phyloP scores from a whole-genome alignment of 2,329 filamentous ascomycete species.

The Hypoxylon sp. region DNA sequence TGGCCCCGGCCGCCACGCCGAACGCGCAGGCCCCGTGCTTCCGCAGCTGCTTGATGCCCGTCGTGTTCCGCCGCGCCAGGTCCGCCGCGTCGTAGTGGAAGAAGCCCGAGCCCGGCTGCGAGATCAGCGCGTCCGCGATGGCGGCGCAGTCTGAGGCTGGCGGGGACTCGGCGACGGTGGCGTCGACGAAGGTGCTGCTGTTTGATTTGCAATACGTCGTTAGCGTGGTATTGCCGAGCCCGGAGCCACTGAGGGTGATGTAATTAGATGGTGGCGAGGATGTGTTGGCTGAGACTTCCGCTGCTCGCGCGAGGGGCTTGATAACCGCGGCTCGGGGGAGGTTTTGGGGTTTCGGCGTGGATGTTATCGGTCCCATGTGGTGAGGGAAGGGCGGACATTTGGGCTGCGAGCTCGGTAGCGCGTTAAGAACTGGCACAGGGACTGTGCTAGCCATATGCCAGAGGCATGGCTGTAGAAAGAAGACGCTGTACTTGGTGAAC shows the following conservation, averaged over 20 bases:
- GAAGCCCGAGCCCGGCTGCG: background rate
- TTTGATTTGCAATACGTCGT: slow-evolving; percentile 11
- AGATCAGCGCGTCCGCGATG: slow-evolving; percentile 9
- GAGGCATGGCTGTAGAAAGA: slow-evolving; percentile 14
- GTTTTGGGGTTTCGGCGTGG: background rate
- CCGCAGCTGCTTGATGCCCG: background rate
- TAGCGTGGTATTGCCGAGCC: background rate
- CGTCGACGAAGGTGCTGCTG: slow-evolving; percentile 18
- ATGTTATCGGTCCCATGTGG: background rate
- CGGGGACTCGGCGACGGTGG: slow-evolving; percentile 12
- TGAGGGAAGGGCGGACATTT: background rate
- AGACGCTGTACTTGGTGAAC: background rate
- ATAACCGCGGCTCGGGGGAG: background rate
- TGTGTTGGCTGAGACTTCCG: background rate
- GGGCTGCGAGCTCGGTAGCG: background rate
- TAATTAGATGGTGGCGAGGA: background rate
- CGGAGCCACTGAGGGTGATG: background rate
- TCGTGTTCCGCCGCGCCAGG: background rate
- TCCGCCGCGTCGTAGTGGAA: background rate
- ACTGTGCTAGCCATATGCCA: slow-evolving; percentile 14
- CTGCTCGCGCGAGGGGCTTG: background rate
- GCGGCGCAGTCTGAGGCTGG: slow-evolving; percentile 19
- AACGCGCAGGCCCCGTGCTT: slow-evolving; percentile 22
- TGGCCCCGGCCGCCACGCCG: slow-evolving; percentile 2
- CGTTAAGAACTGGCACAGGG: background rate